These are phyloP conservation scores for Inosperma sp. DNA, from an alignment of 768 basidiomycete species.

Conservation along the genomic window DNA sequence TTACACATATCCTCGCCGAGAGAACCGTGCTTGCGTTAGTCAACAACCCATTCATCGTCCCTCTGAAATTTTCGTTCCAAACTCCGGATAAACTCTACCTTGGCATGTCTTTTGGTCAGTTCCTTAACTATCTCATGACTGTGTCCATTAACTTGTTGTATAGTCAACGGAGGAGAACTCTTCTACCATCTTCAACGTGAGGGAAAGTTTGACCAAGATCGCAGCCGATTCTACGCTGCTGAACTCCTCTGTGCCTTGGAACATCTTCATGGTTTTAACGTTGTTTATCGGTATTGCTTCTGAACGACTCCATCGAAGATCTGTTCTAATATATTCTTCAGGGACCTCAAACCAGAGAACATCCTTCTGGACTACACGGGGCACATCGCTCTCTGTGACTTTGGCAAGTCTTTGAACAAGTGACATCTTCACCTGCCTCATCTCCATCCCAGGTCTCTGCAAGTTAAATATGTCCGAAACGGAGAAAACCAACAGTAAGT, in stretches of 20 bases:
- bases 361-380: conserved; percentile 96
- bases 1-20: conserved; percentile 96
- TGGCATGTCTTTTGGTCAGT: conserved; percentile 90
- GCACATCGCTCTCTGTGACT: conserved; percentile 97
- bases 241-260: conserved; percentile 93
- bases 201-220: conserved; percentile 90
- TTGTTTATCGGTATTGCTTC: conserved; percentile 80
- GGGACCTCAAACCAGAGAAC: conserved; percentile 97
- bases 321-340: conserved; percentile 25
- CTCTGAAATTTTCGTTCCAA: conserved; percentile 98
- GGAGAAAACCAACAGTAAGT: conserved; percentile 92
- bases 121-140: neutral
- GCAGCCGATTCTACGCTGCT: conserved; percentile 97
- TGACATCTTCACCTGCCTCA: conserved; percentile 8
- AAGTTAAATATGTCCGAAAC: conserved; percentile 97
- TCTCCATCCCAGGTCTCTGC: conserved; percentile 55
- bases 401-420: conserved; percentile 45
- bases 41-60: conserved; percentile 98
- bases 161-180: conserved; percentile 95
- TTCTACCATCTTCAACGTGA: conserved; percentile 98
- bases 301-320: neutral
- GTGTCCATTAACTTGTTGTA: neutral
- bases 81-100: conserved; percentile 95
- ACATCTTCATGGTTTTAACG: conserved; percentile 95
- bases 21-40: conserved; percentile 95